phyloP scores from a whole-genome alignment of 345 rosid genomes.

The Boechera retrofracta region DNA sequence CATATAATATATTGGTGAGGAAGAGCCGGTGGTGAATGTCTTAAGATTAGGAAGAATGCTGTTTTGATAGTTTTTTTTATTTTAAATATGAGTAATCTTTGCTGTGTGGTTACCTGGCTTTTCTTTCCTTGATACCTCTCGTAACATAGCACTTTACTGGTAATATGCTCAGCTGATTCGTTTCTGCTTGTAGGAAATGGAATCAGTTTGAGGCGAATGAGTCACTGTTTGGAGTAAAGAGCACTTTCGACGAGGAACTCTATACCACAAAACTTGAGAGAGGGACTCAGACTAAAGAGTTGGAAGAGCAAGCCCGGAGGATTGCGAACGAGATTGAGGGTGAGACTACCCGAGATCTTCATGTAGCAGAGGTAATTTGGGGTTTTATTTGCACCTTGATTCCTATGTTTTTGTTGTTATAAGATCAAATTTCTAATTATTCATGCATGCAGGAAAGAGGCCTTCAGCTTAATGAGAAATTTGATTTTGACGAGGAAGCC shows the following conservation, averaged over 20 bases:
- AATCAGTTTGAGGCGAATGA: conserved; percentile 85
- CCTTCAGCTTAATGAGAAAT: conserved; percentile 56
- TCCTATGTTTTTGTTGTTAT: neutral
- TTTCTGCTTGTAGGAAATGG: conserved; percentile 64
- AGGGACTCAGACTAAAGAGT: conserved; percentile 62
- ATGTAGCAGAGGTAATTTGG: conserved; percentile 80
- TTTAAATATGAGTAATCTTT: conserved; percentile 25
- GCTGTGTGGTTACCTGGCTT: conserved; percentile 18
- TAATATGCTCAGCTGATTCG: conserved; percentile 27
- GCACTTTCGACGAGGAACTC: conserved; percentile 87
- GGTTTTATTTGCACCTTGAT: conserved; percentile 22
- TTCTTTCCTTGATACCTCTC: conserved; percentile 26
- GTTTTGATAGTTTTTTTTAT: neutral
- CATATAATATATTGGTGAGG: conserved; percentile 12
- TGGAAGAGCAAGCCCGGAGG: conserved; percentile 79
- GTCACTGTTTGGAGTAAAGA: conserved; percentile 81
- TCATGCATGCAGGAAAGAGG: conserved; percentile 82
- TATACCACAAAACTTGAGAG: conserved; percentile 86
- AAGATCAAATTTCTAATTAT: conserved; percentile 12
- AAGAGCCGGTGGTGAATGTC: conserved; percentile 20
- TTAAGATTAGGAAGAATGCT: conserved; percentile 8
- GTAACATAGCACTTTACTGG: conserved; percentile 9
- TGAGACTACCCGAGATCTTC: conserved; percentile 84
- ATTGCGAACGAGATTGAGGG: conserved; percentile 95
- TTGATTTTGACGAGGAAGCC: conserved; percentile 81